These are phyloP conservation scores for Sphagnum magellanicum DNA, from an alignment of 228 moss, liverwort and hornwort genomes.

Conservation along the genomic window DNA sequence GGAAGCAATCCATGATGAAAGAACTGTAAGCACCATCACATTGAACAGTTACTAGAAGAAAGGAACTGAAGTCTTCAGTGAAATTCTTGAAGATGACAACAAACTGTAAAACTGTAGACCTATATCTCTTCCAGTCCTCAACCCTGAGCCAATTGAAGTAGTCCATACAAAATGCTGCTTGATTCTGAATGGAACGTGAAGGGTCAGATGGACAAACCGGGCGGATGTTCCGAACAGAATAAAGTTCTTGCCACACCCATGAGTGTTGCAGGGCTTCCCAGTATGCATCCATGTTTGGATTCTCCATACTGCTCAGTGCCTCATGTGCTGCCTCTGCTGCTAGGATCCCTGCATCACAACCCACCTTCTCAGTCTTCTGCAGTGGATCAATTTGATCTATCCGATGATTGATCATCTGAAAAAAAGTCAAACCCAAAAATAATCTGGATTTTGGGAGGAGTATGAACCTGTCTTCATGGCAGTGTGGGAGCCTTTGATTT, in stretches of 20 bases:
- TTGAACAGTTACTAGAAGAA: no score
- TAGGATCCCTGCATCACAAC: conserved; percentile 54
- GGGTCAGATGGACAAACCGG: conserved; percentile 34
- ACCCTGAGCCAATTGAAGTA: background rate
- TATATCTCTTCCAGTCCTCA: no score
- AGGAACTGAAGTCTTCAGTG: no score
- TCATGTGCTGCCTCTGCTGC: conserved; percentile 83
- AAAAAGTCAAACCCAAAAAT: no score
- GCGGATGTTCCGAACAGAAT: conserved; percentile 61
- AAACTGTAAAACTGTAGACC: no score
- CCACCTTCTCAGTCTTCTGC: background rate
- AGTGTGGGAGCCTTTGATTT: conserved; percentile 79
- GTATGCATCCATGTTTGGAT: conserved; percentile 63
- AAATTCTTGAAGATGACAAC: background rate
- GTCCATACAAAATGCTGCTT: background rate
- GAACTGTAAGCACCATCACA: conserved; percentile 30
- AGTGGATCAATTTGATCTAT: no score
- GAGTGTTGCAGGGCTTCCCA: conserved; percentile 66
- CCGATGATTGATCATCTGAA: no score
- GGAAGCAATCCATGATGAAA: conserved; percentile 67
- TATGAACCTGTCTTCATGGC: conserved; percentile 69
- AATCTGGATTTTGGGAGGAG: background rate
- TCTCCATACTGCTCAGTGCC: conserved; percentile 34
- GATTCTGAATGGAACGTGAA: background rate
- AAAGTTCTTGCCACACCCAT: conserved; percentile 84